Evolutionary conservation across 306 rosid genomes (phyloP), one percentile per base, ranked within the genome.

Genomic region (Lotus japonicus): DNA sequence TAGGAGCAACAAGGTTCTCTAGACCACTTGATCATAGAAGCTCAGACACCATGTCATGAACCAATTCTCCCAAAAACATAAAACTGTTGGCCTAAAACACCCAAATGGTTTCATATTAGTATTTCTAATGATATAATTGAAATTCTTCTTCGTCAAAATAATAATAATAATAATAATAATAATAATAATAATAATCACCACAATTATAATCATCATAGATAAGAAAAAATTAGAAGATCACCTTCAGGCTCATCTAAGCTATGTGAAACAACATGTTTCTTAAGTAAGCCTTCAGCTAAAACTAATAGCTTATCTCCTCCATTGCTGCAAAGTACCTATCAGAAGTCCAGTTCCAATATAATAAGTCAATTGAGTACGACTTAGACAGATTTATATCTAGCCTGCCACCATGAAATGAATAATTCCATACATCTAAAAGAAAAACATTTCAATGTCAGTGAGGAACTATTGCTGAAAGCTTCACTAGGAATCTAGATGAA

Each of bases 191-290:
- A 9, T 0, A 31, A 31, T 31, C 36, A 13, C 17, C 11, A 42
- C 48, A 1, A 43, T 11, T 3, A 64, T 44, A 7, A 62, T 16
- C 46, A 41, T 53, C 12, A 14, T n/a, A 16, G 14, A 17, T 7
- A 36, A 17, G 13, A 16, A 41, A 61, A 52, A 44, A 55, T 49
- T 16, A 66, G 44, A 74, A 33, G 64, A 75, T 54, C 74, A 91
- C 99, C 99, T 85, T 95, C 99, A 65, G 97, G 97, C 61, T 91
- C 96, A 43, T 87, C 91, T 82, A 95, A 84, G 79, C 97, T 79
- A 83, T 95, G 99, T 65, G 97, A 80, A 51, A 88, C 84, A 77
- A 88, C 90, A 57, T 95, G 99, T 78, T 95, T 95, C 84, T 91
- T 95, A 31, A 91, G 82, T 81, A 95, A 88, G 52, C 95, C 99